Evolutionary conservation across 2,329 filamentous ascomycete species (phyloP).

Genomic region (Endothia cerciana): DNA sequence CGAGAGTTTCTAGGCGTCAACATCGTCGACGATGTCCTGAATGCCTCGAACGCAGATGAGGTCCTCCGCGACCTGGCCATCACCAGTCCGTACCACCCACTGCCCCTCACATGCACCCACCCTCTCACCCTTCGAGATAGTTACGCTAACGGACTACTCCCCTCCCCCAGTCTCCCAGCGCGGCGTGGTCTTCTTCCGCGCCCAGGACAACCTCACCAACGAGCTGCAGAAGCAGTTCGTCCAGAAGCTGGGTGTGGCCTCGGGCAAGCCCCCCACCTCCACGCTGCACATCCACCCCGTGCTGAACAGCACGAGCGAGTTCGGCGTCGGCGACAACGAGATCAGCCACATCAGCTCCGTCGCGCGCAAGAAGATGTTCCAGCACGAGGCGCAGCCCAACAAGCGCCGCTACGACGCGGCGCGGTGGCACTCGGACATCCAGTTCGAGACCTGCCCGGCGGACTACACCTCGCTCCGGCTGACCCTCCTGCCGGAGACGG

Average conservation of each 20-base stretch:
- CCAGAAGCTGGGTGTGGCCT: conserved; percentile 50
- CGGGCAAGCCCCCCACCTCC: conserved; percentile 51
- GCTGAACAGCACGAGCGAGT: conserved; percentile 44
- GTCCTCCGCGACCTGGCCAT: conserved; percentile 27
- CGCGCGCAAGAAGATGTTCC: conserved; percentile 39
- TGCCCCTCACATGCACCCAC: too few relatives aligned
- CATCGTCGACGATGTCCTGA: conserved; percentile 27
- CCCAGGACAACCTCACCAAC: conserved; percentile 49
- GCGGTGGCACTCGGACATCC: conserved; percentile 58
- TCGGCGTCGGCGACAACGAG: conserved; percentile 45
- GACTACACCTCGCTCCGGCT: conserved; percentile 66
- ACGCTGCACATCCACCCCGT: conserved; percentile 53
- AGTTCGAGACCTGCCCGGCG: conserved; percentile 61
- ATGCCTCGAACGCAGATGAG: conserved; percentile 21
- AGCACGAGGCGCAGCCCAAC: conserved; percentile 32
- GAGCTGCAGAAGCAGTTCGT: conserved; percentile 52
- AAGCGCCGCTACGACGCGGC: conserved; percentile 39
- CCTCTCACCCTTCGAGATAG: not conserved
- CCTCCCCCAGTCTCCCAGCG: conserved; percentile 48
- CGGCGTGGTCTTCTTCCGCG: conserved; percentile 54
- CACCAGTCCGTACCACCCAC: conserved; percentile 21
- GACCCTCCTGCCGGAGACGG: conserved; percentile 57
- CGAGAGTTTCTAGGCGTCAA: conserved; percentile 27
- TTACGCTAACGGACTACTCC: not conserved
- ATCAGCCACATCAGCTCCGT: conserved; percentile 51